phyloP scores from a whole-genome alignment of 1,284 basidiomycete species.

The Marasmius fiardii region DNA sequence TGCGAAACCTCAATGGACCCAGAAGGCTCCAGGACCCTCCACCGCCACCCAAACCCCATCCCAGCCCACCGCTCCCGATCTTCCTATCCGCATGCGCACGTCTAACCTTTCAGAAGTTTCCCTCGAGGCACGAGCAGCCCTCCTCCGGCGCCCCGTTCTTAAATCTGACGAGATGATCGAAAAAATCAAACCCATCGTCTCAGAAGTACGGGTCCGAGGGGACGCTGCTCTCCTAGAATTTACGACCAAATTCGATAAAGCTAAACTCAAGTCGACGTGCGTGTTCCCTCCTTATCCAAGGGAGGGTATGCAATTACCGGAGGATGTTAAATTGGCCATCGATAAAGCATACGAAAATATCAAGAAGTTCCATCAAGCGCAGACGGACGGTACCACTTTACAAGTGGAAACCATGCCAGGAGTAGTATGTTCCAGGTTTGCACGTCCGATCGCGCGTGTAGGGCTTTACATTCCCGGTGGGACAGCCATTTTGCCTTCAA shows the following conservation, averaged over 20 bases:
- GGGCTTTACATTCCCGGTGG: slow-evolving; percentile 98
- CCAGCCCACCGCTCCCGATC: slow-evolving; percentile 30
- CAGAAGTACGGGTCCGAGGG: slow-evolving; percentile 80
- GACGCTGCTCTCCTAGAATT: slow-evolving; percentile 87
- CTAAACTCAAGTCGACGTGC: slow-evolving; percentile 58
- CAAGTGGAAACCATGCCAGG: slow-evolving; percentile 98
- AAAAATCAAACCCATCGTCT: slow-evolving; percentile 94
- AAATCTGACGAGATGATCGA: slow-evolving; percentile 93
- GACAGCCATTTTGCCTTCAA: slow-evolving; percentile 94
- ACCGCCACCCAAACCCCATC: slow-evolving; percentile 21
- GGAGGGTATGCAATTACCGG: slow-evolving; percentile 57
- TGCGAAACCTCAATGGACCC: slow-evolving; percentile 84
- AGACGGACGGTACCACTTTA: slow-evolving; percentile 69
- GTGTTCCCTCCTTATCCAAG: slow-evolving; percentile 66
- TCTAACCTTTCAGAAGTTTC: slow-evolving; percentile 57
- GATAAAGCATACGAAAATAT: slow-evolving; percentile 94
- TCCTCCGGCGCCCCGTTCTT: slow-evolving; percentile 90
- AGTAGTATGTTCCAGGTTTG: slow-evolving; percentile 92
- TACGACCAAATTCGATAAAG: slow-evolving; percentile 93
- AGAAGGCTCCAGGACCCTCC: slow-evolving; percentile 23
- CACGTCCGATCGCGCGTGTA: slow-evolving; percentile 90
- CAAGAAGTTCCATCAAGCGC: slow-evolving; percentile 85
- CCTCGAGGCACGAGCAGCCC: slow-evolving; percentile 54
- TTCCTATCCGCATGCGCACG: slow-evolving; percentile 74
- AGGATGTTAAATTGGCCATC: slow-evolving; percentile 77